Evolutionary conservation across 257 asterid species (phyloP).

Genomic region (Prunella vulgaris): DNA sequence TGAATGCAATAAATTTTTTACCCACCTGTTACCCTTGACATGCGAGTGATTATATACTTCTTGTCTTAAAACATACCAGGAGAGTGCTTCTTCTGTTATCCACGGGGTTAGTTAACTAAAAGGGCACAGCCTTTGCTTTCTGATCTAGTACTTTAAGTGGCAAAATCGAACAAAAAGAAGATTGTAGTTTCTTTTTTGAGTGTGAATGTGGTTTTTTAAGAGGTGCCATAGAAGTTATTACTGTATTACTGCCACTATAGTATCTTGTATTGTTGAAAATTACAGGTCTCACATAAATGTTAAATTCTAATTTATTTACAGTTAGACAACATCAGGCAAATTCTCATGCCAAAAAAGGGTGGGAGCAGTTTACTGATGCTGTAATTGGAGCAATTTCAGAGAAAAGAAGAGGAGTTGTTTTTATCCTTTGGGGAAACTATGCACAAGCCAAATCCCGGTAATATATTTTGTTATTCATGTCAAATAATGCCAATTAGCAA

Average conservation of each 20-base stretch:
- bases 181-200: not conserved
- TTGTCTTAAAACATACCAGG: no score
- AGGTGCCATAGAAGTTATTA: not conserved
- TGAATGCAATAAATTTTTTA: not conserved
- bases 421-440: conserved; percentile 98
- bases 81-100: no score
- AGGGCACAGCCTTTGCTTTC: not conserved
- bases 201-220: not conserved
- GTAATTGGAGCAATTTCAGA: conserved; percentile 75
- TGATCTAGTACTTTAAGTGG: not conserved
- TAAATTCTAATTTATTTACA: conserved; percentile 32
- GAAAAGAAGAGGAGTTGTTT: conserved; percentile 78
- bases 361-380: conserved; percentile 98
- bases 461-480: conserved; percentile 2
- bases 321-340: conserved; percentile 89
- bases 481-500: conserved; percentile 1
- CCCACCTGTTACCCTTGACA: not conserved
- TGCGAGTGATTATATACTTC: no score
- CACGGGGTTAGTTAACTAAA: no score
- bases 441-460: conserved; percentile 92
- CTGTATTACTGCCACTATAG: not conserved
- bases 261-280: not conserved
- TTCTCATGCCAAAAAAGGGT: conserved; percentile 92
- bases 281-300: conserved; percentile 1
- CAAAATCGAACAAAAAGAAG: not conserved